phyloP scores from a whole-genome alignment of 208 protist species.

The Dictyostelium gargantuum region DNA sequence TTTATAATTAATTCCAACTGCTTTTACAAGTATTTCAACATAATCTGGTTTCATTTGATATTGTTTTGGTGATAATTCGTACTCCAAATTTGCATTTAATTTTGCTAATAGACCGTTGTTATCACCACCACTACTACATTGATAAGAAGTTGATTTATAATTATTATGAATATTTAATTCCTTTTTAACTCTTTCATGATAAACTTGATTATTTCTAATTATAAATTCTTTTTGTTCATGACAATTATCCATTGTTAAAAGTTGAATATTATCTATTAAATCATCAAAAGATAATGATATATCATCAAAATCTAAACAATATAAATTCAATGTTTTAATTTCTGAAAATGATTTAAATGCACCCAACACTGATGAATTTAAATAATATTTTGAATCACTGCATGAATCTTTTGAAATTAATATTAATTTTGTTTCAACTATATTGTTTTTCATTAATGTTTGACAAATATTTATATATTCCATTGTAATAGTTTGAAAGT shows the following conservation, averaged over 20 bases:
- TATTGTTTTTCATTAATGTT: background rate
- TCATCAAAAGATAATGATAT: background rate
- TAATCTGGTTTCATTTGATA: no score
- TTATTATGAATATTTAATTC: background rate
- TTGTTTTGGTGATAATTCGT: no score
- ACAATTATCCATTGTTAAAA: no score
- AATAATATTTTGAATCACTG: background rate
- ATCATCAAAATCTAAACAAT: background rate
- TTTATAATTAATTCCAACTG: no score
- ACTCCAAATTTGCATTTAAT: no score
- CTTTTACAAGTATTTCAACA: no score
- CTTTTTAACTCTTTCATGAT: background rate
- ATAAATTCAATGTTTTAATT: background rate
- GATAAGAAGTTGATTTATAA: background rate
- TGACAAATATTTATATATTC: slow-evolving; percentile 15
- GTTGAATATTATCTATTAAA: background rate
- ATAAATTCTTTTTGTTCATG: background rate
- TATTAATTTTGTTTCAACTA: background rate
- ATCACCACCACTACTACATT: no score
- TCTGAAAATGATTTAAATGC: background rate
- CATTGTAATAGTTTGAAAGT: background rate
- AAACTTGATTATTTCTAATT: background rate
- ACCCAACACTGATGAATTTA: slow-evolving; percentile 9
- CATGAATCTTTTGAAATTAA: background rate
- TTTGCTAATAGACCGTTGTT: no score